These are phyloP conservation scores for Solanum pimpinellifolium DNA, from an alignment of 257 asterid genomes.

Conservation along the genomic window DNA sequence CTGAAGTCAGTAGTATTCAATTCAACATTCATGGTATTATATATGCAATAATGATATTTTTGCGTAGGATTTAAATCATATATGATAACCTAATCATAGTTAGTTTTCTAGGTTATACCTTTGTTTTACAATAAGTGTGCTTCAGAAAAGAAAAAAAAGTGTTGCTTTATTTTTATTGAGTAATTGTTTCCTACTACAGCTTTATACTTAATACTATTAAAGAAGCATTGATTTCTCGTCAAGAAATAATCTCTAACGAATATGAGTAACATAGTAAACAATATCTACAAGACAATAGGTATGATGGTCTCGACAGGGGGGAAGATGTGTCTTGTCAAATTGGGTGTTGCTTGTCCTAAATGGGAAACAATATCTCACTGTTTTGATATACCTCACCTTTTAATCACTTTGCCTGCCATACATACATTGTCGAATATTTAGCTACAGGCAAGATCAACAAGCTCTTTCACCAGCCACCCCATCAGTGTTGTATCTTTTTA, in stretches of 20 bases:
- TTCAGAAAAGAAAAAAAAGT: no score
- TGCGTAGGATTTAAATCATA: not conserved
- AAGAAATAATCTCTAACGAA: not conserved
- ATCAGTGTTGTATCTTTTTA: not conserved
- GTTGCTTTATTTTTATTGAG: no score
- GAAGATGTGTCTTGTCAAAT: not conserved
- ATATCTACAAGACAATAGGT: not conserved
- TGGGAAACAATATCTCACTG: not conserved
- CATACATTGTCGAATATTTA: not conserved
- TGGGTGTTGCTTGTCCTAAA: not conserved
- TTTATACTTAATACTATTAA: not conserved
- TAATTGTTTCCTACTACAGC: not conserved
- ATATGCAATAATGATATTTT: not conserved
- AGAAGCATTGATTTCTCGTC: not conserved
- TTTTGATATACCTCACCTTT: not conserved
- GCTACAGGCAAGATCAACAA: not conserved
- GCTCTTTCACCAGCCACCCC: not conserved
- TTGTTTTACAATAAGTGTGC: no score
- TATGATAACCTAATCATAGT: not conserved
- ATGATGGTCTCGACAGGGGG: not conserved
- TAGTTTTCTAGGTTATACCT: not conserved
- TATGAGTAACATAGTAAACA: no score
- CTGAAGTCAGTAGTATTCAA: not conserved
- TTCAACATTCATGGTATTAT: not conserved
- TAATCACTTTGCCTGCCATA: not conserved